Conservation (phyloP, 2,329 filamentous ascomycete genomes). For the Aspergillus transmontanensis region DNA sequence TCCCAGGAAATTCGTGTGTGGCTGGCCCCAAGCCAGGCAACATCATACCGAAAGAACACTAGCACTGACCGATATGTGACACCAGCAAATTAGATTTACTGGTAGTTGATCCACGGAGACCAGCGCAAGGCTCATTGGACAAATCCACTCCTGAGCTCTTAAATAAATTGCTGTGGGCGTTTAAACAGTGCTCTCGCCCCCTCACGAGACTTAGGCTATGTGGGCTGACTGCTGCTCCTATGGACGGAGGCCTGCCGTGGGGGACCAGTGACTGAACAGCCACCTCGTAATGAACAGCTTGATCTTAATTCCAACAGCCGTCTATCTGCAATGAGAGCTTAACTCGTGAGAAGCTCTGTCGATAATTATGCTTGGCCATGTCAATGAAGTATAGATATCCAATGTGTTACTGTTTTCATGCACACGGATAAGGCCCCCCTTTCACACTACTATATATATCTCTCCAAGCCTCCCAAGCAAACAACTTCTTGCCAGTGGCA, state of each 20-base stretch:
- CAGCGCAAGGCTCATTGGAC: background rate
- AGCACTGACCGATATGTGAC: background rate
- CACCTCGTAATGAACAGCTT: background rate
- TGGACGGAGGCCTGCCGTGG: background rate
- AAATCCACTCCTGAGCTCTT: background rate
- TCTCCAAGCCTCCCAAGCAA: background rate
- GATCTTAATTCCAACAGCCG: background rate
- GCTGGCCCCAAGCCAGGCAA: background rate
- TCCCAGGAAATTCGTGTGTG: background rate
- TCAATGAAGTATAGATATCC: background rate
- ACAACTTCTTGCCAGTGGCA: background rate
- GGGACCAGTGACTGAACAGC: background rate
- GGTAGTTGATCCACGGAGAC: background rate
- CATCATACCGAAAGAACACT: background rate
- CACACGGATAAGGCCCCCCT: background rate
- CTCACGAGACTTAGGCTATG: background rate
- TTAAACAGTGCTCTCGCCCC: background rate
- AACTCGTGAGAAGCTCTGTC: background rate
- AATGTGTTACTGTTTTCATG: background rate
- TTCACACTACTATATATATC: background rate
- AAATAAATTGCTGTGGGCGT: background rate
- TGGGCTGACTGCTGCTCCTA: background rate
- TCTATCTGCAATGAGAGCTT: background rate
- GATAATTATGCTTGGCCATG: background rate
- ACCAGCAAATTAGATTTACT: background rate